phyloP scores from a whole-genome alignment of 495 filamentous ascomycete species.

The Hypoxylon fuscum region DNA sequence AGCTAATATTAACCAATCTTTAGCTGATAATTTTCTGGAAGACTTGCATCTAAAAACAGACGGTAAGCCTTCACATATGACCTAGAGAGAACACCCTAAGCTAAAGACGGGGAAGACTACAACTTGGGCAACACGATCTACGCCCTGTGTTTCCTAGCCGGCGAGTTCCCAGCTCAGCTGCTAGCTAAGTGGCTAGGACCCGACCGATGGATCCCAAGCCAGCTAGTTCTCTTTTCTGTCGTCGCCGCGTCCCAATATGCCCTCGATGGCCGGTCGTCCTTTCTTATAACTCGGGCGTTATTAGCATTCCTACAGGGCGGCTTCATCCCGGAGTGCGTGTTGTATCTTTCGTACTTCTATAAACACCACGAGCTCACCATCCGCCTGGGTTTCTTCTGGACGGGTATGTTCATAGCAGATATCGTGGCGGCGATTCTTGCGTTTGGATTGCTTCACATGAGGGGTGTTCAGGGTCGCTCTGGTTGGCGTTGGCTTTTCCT shows the following conservation, averaged over 20 bases:
- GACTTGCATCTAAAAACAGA: slow-evolving; percentile 49
- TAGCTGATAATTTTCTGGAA: slow-evolving; percentile 51
- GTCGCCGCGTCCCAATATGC: slow-evolving; percentile 75
- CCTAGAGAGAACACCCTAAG: neutral
- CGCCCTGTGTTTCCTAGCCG: slow-evolving; percentile 70
- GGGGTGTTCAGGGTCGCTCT: slow-evolving; percentile 62
- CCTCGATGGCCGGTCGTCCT: slow-evolving; percentile 67
- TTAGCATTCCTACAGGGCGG: slow-evolving; percentile 81
- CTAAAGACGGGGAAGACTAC: slow-evolving; percentile 59
- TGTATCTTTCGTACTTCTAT: slow-evolving; percentile 84
- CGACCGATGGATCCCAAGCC: slow-evolving; percentile 84
- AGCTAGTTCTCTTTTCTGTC: slow-evolving; percentile 82
- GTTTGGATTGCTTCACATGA: slow-evolving; percentile 75
- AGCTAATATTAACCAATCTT: slow-evolving; percentile 63
- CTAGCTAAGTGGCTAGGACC: slow-evolving; percentile 81
- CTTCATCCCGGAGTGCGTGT: slow-evolving; percentile 63
- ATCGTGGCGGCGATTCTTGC: slow-evolving; percentile 76
- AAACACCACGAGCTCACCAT: slow-evolving; percentile 72
- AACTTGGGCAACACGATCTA: slow-evolving; percentile 82
- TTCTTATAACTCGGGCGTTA: slow-evolving; percentile 69
- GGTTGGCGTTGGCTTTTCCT: slow-evolving; percentile 84
- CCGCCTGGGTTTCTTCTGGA: slow-evolving; percentile 65
- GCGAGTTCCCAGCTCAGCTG: slow-evolving; percentile 80
- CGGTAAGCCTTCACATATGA: slow-evolving; percentile 30
- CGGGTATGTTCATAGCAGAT: slow-evolving; percentile 69